These are phyloP conservation scores for Flaveria sonorensis DNA, from an alignment of 129 eudicot species.

Conservation along the genomic window DNA sequence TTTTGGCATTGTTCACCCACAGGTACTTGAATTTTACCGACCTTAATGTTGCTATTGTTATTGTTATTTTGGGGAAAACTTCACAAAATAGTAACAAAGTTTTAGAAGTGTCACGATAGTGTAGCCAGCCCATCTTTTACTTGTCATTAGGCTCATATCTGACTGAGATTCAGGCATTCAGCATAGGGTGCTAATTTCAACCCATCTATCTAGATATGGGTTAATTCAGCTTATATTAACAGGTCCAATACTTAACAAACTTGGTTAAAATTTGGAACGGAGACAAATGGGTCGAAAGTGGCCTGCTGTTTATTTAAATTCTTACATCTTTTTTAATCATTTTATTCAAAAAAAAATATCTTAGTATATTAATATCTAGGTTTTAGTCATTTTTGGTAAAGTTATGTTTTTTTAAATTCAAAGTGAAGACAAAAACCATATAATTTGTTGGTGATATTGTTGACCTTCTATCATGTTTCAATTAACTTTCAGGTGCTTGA, in stretches of 20 bases:
- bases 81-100: no score
- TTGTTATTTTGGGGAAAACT: neutral
- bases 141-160: neutral
- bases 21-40: constrained; percentile 49
- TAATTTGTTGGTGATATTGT: neutral
- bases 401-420: neutral
- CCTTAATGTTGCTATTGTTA: constrained; percentile 6
- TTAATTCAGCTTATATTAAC: constrained; percentile 8
- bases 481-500: constrained; percentile 60
- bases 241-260: constrained; percentile 1
- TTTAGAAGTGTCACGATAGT: neutral
- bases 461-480: neutral
- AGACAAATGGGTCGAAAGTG: neutral
- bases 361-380: neutral
- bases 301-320: neutral
- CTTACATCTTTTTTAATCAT: neutral
- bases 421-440: neutral
- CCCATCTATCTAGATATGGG: neutral
- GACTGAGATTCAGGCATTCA: neutral
- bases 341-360: neutral
- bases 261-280: neutral
- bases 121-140: neutral
- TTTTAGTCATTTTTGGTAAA: neutral
- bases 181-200: neutral
- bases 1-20: constrained; percentile 93